These are phyloP conservation scores for Apiospora arundinis DNA, from an alignment of 2,329 filamentous ascomycete genomes.

Conservation along the genomic window DNA sequence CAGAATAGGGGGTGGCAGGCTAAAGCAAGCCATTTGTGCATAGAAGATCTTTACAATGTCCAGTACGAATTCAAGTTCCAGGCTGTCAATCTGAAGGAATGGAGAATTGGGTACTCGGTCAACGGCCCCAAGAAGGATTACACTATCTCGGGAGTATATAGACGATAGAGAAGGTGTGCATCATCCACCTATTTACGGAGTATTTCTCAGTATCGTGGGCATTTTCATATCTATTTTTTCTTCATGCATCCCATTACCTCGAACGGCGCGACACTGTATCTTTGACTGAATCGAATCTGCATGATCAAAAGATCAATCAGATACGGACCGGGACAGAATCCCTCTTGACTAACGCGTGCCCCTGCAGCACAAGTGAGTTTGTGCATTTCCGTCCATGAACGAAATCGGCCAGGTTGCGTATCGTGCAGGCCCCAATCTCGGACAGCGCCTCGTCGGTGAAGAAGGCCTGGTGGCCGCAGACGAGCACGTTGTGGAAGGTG, in stretches of 20 bases:
- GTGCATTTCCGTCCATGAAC: conserved; percentile 31
- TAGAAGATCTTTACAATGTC: conserved; percentile 74
- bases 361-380: conserved; percentile 32
- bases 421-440: conserved; percentile 67
- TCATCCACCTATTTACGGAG: background rate
- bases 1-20: conserved; percentile 62
- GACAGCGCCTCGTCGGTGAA: conserved; percentile 70
- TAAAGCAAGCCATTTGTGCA: conserved; percentile 72
- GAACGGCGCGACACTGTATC: background rate
- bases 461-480: conserved; percentile 74
- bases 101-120: conserved; percentile 69
- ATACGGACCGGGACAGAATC: conserved; percentile 46
- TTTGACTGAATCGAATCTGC: background rate
- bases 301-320: conserved; percentile 28
- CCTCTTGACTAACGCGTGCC: conserved; percentile 28
- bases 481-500: conserved; percentile 71
- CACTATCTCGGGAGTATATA: conserved; percentile 61
- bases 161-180: conserved; percentile 37
- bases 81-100: conserved; percentile 62
- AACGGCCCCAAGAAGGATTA: conserved; percentile 79
- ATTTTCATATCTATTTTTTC: background rate
- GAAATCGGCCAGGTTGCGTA: conserved; percentile 61
- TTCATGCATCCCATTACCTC: background rate
- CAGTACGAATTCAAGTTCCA: conserved; percentile 70
- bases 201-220: background rate